These are phyloP conservation scores for Saccharomycopsis babjevae DNA, from an alignment of 805 yeast species.

Conservation along the genomic window DNA sequence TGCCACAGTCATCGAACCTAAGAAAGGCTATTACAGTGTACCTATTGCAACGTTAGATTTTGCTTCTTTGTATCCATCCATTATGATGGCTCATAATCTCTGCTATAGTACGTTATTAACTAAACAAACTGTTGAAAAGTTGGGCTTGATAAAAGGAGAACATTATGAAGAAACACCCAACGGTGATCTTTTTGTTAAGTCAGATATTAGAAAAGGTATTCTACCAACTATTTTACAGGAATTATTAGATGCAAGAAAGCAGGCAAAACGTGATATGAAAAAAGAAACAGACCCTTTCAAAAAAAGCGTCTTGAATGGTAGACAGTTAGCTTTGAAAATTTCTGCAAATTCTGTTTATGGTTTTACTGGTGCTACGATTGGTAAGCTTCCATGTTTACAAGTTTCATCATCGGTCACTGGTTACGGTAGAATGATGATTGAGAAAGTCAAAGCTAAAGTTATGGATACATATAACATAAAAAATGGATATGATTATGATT, in stretches of 20 bases:
- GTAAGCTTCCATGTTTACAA: constrained; percentile 92
- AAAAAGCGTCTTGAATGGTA: constrained; percentile 88
- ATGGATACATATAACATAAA: constrained; percentile 67
- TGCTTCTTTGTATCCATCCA: constrained; percentile 94
- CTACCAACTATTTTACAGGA: constrained; percentile 88
- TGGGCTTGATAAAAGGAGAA: constrained; percentile 51
- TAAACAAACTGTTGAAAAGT: constrained; percentile 54
- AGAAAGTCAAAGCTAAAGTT: constrained; percentile 77
- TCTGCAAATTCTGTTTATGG: constrained; percentile 99
- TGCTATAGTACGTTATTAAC: constrained; percentile 87
- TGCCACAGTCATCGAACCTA: constrained; percentile 97
- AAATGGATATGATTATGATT: constrained; percentile 77
- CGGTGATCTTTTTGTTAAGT: constrained; percentile 80
- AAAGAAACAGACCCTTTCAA: constrained; percentile 92
- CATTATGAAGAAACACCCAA: constrained; percentile 87
- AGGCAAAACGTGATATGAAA: constrained; percentile 83
- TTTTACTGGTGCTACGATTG: constrained; percentile 97
- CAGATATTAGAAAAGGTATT: constrained; percentile 64
- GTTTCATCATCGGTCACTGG: constrained; percentile 94
- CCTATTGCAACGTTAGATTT: constrained; percentile 98
- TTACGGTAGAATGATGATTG: constrained; percentile 95
- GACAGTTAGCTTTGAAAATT: constrained; percentile 91
- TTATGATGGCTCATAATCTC: constrained; percentile 97
- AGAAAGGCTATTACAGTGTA: constrained; percentile 88
- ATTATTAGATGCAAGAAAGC: constrained; percentile 80